Evolutionary conservation across 352 stramenopile genomes (phyloP).

Genomic region (Phytophthora fragariaefolia): DNA sequence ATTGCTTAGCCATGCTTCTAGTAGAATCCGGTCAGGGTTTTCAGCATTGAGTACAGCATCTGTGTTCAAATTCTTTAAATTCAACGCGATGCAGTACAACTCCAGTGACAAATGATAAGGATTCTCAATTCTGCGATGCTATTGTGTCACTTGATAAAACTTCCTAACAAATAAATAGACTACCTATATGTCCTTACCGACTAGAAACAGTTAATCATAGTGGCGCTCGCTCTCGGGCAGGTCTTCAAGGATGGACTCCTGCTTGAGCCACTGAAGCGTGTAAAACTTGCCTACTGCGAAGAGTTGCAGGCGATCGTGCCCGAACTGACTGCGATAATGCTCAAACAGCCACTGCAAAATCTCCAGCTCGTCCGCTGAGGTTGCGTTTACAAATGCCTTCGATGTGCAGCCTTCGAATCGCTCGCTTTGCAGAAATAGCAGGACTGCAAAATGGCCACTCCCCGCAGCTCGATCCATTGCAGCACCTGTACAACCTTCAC

Average conservation of each 20-base stretch:
- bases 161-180: slow-evolving; percentile 41
- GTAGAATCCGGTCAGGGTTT: neutral
- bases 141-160: slow-evolving; percentile 36
- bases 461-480: slow-evolving; percentile 39
- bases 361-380: slow-evolving; percentile 38
- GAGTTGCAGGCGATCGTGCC: slow-evolving; percentile 38
- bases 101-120: neutral
- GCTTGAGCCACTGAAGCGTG: slow-evolving; percentile 42
- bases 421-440: slow-evolving; percentile 41
- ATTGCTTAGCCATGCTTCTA: too few species aligned
- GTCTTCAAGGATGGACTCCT: slow-evolving; percentile 26
- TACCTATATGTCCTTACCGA: slow-evolving; percentile 30
- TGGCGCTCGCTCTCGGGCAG: slow-evolving; percentile 34
- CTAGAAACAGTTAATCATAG: slow-evolving; percentile 33
- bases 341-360: slow-evolving; percentile 50
- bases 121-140: slow-evolving; percentile 12
- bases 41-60: neutral
- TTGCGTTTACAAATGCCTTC: slow-evolving; percentile 47
- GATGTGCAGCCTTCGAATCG: slow-evolving; percentile 24
- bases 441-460: slow-evolving; percentile 42
- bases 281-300: slow-evolving; percentile 51
- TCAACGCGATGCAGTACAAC: too few species aligned
- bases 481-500: slow-evolving; percentile 28
- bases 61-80: too few species aligned
- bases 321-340: slow-evolving; percentile 35